Evolutionary conservation across 1,284 basidiomycete species (phyloP).

Genomic region (Apiotrichum gracile): DNA sequence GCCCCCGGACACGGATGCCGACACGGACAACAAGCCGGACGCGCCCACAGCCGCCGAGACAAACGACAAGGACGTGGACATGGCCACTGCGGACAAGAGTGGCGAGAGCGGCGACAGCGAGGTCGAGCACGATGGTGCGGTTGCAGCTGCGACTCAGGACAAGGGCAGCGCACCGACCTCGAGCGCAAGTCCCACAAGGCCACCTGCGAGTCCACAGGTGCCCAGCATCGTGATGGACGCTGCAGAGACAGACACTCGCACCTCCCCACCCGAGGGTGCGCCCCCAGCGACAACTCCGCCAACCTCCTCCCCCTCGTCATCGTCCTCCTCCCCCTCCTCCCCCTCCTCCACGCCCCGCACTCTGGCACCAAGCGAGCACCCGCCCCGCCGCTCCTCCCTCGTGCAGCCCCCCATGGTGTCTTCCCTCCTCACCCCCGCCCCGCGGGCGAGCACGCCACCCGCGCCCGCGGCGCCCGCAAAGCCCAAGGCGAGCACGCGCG

Average conservation of each 20-base stretch:
- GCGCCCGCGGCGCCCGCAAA: not conserved
- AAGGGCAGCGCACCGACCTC: too few relatives aligned
- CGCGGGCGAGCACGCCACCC: not conserved
- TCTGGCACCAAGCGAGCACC: not conserved
- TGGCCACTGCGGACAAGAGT: too few relatives aligned
- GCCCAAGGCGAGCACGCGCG: conserved; percentile 3
- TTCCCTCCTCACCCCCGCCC: not conserved
- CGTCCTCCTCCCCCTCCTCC: not conserved
- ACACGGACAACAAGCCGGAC: not conserved
- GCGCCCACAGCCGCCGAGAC: too few relatives aligned
- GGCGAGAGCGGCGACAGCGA: too few relatives aligned
- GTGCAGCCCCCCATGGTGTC: too few relatives aligned
- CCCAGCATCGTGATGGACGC: too few relatives aligned
- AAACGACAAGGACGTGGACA: too few relatives aligned
- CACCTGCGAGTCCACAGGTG: too few relatives aligned
- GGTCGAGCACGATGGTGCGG: too few relatives aligned
- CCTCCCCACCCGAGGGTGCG: not conserved
- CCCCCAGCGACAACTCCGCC: not conserved
- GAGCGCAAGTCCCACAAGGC: too few relatives aligned
- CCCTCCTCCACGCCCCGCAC: not conserved
- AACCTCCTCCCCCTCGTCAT: not conserved
- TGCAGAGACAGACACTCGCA: too few relatives aligned
- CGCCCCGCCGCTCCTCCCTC: not conserved
- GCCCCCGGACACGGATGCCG: not conserved
- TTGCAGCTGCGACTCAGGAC: too few relatives aligned